These are phyloP conservation scores for Alternaria gaisen DNA, from an alignment of 2,329 filamentous ascomycete genomes.

Conservation along the genomic window DNA sequence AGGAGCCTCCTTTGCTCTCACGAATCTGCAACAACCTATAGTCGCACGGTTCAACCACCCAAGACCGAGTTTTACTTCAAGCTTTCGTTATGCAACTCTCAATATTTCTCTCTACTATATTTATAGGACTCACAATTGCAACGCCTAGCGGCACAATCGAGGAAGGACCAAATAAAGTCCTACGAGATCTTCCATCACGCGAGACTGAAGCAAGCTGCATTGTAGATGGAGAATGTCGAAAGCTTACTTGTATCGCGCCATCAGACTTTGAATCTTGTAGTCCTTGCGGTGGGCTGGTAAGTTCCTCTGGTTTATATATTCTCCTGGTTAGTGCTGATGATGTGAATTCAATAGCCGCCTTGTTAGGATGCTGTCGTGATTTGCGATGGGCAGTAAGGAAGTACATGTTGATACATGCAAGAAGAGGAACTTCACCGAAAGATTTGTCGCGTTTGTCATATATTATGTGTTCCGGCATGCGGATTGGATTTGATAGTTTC, in stretches of 20 bases:
- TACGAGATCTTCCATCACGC: background rate
- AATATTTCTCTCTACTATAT: background rate
- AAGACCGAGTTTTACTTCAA: background rate
- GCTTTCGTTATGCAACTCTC: background rate
- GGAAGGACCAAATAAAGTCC: background rate
- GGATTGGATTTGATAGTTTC: too few species aligned
- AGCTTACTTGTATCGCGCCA: background rate
- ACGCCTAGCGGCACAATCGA: background rate
- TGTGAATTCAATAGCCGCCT: background rate
- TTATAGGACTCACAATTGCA: background rate
- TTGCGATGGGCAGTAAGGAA: background rate
- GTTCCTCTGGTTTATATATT: background rate
- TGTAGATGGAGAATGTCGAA: background rate
- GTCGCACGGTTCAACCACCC: background rate
- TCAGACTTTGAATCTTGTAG: background rate
- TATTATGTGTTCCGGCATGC: too few species aligned
- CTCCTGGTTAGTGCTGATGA: background rate
- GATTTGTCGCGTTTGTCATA: too few species aligned
- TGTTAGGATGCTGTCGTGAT: background rate
- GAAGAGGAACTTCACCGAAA: background rate
- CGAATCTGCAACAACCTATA: background rate
- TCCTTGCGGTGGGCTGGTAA: background rate
- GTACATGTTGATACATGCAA: background rate
- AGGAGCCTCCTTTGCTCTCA: background rate
- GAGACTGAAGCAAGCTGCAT: background rate